These are phyloP conservation scores for Penicillium rolfsii DNA, from an alignment of 2,329 filamentous ascomycete genomes.

Conservation along the genomic window DNA sequence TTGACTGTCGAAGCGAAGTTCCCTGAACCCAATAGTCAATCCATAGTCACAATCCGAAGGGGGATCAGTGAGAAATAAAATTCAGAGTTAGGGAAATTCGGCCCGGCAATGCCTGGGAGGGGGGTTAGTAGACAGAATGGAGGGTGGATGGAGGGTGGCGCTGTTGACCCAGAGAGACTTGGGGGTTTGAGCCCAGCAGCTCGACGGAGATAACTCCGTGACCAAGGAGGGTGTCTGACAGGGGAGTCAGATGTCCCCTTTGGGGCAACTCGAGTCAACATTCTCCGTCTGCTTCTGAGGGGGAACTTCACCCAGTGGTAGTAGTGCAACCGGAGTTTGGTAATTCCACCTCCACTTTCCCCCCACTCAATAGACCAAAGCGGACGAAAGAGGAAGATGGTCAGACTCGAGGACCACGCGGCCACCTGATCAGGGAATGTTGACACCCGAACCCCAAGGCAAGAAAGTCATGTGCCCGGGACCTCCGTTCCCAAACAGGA, in stretches of 20 bases:
- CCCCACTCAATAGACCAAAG: background rate
- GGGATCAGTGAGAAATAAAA: background rate
- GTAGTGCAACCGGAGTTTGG: background rate
- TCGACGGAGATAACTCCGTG: slow-evolving; percentile 8
- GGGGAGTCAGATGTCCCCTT: background rate
- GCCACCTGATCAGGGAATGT: slow-evolving; percentile 1
- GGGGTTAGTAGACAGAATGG: background rate
- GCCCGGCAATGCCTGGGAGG: slow-evolving; percentile 1
- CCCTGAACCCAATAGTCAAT: background rate
- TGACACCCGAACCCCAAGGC: background rate
- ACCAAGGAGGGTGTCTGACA: slow-evolving; percentile 5
- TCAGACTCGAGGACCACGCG: background rate
- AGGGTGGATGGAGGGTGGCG: background rate
- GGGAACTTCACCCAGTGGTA: too few relatives aligned
- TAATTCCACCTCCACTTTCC: background rate
- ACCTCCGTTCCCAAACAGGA: slow-evolving; percentile 23
- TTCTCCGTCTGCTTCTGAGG: background rate
- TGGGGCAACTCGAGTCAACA: background rate
- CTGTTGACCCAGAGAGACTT: background rate
- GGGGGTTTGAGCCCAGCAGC: slow-evolving; percentile 9
- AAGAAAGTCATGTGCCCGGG: slow-evolving; percentile 16
- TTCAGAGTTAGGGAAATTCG: background rate
- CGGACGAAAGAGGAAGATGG: background rate
- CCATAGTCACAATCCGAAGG: background rate
- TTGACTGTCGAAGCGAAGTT: background rate